Conservation (phyloP, 202 grass and related monocot genomes). For the Bolboschoenoplectus hybrid region DNA sequence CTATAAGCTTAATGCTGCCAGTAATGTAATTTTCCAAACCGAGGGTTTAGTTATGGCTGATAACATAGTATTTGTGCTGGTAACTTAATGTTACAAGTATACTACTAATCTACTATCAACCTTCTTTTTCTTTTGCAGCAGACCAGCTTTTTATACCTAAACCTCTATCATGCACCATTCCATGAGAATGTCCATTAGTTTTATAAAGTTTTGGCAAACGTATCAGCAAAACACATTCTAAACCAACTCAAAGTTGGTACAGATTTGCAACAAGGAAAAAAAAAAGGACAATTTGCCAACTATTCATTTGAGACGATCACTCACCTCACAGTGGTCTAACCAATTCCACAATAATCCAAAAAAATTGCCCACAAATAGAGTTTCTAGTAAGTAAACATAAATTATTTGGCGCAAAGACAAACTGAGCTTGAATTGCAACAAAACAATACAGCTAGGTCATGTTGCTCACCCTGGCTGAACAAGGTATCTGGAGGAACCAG, state of each 20-base stretch:
- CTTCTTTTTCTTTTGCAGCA: neutral
- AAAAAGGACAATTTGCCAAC: neutral
- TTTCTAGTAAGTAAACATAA: neutral
- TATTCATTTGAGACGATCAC: neutral
- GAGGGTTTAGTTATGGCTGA: neutral
- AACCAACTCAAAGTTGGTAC: neutral
- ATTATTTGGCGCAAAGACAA: neutral
- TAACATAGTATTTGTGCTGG: neutral
- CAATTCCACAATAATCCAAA: neutral
- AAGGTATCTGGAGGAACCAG: constrained; percentile 20
- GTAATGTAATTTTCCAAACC: neutral
- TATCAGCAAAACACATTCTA: neutral
- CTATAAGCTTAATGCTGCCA: neutral
- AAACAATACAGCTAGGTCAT: neutral
- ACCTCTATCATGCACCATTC: neutral
- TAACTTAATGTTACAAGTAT: neutral
- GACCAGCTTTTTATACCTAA: neutral
- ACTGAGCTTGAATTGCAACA: neutral
- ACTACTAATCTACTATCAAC: neutral
- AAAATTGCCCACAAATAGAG: neutral
- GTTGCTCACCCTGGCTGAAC: constrained; percentile 30
- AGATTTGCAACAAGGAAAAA: neutral
- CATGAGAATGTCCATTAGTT: neutral
- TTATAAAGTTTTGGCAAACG: neutral
- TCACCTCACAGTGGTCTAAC: neutral